Percentiles rank a stretch among this genome's conserved stretches.
Conservation (phyloP, 345 rosid genomes). For the Capsella bursapastoris region DNA sequence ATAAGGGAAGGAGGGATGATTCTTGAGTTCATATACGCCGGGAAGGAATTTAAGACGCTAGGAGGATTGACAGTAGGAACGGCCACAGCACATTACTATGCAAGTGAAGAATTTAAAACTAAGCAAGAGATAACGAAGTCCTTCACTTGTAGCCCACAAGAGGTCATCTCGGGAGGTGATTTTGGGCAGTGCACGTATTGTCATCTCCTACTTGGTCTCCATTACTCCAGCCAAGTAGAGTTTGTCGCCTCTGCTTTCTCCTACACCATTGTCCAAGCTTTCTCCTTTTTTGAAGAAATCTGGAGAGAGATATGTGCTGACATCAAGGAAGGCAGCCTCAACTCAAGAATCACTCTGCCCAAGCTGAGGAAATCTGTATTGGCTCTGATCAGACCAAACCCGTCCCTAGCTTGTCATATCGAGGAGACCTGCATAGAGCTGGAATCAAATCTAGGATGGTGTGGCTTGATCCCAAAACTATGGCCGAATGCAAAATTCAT, state of each 20-base stretch:
- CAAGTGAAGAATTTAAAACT: constrained; percentile 85
- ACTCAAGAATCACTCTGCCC: constrained; percentile 57
- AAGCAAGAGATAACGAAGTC: constrained; percentile 75
- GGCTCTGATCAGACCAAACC: constrained; percentile 61
- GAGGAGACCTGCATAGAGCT: constrained; percentile 56
- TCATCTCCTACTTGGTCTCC: constrained; percentile 88
- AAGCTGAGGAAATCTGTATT: constrained; percentile 65
- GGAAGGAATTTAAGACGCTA: constrained; percentile 72
- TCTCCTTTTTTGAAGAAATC: constrained; percentile 65
- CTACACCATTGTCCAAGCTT: constrained; percentile 83
- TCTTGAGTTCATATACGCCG: constrained; percentile 87
- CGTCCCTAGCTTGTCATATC: constrained; percentile 56
- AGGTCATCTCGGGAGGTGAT: constrained; percentile 80
- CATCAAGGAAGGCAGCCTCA: constrained; percentile 61
- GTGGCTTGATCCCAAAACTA: constrained; percentile 58
- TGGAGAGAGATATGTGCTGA: constrained; percentile 81
- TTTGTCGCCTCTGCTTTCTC: constrained; percentile 87
- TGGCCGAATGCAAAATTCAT: constrained; percentile 94
- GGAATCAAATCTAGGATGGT: constrained; percentile 56
- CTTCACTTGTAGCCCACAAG: constrained; percentile 86
- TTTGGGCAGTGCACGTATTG: constrained; percentile 83
- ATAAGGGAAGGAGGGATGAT: constrained; percentile 80
- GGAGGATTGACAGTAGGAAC: constrained; percentile 83
- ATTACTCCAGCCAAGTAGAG: constrained; percentile 62
- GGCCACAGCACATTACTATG: constrained; percentile 86